Base-by-base conservation (phyloP, 768 basidiomycete genomes). In the Lactarius evosmus region DNA sequence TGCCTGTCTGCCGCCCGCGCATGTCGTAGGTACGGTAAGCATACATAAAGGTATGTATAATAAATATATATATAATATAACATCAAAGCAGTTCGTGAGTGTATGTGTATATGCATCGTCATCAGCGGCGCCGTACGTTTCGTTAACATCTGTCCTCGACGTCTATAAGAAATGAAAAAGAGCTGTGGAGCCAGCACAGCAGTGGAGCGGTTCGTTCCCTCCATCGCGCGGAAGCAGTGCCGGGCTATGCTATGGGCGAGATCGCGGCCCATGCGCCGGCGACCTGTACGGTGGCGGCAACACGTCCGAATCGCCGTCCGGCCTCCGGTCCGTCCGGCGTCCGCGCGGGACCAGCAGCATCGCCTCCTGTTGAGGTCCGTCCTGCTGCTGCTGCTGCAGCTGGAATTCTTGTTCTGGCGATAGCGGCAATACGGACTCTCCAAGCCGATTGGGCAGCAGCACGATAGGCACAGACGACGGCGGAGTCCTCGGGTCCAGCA, bases 211-310 rank as follows among this genome's bases (percentile, higher is more conserved):
- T 25, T n/a, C 46, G 19, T 8, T n/a, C 40, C 19, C n/a, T n/a
- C n/a, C 9, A 46, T 46, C 44, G 44, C 22, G 44, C 36, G 36
- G 6, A 22, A 6, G 44, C 44, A 22, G 44, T 52, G 29, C 27
- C 2, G 16, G 25, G 27, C 27, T 27, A 38, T 7, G 7, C 7
- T 49, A 32, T 36, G 32, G 0, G 2, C 11, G 33, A 7, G 22
- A 14, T 11, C n/a, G 30, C 22, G 9, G 14, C 32, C 19, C 34
- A 7, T 53, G 16, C 33, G 22, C 22, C 4, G 12, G 46, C 14
- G 53, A 55, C 11, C 53, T 33, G 33, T 65, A 65, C 5, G 63
- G 63, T 1, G 63, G 63, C 5, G 58, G 63, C 27, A 50, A 7
- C 19, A 11, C 4, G 5, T 56, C 33, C 34, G 33, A 25, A 36